A percentile compares a stretch with the other conserved stretches of the same genome.
Evolutionary conservation across 257 asterid species (phyloP).

Genomic region (Striga asiatica): DNA sequence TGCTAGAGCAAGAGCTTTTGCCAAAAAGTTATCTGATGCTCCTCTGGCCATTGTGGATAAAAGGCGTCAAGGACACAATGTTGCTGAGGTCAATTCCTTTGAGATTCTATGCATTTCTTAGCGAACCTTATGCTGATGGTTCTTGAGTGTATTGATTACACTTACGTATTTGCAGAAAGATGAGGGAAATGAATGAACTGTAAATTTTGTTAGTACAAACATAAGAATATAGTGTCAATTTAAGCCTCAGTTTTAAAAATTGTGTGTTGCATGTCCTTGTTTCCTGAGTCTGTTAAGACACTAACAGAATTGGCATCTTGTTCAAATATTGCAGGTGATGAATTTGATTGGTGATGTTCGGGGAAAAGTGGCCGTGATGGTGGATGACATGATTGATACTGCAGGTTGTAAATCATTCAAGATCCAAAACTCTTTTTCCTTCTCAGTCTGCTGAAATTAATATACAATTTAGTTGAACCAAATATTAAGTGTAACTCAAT

Average conservation of each 20-base stretch:
- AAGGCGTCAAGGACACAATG: slow-evolving; percentile 81
- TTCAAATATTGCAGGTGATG: slow-evolving; percentile 61
- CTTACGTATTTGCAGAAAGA: too few relatives aligned
- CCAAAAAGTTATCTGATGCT: slow-evolving; percentile 89
- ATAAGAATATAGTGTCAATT: not conserved
- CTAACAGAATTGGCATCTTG: not conserved
- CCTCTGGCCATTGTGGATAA: slow-evolving; percentile 94
- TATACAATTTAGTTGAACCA: not conserved
- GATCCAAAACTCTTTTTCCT: too few relatives aligned
- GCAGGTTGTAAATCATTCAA: slow-evolving; percentile 46
- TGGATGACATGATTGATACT: slow-evolving; percentile 96
- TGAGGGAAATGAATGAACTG: too few relatives aligned
- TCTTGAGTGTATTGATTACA: not conserved
- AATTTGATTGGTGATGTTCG: slow-evolving; percentile 88
- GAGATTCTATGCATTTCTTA: slow-evolving; percentile 8
- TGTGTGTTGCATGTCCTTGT: too few relatives aligned
- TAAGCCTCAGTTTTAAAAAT: too few relatives aligned
- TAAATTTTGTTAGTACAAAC: not conserved
- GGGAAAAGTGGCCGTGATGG: slow-evolving; percentile 94
- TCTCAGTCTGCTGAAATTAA: too few relatives aligned
- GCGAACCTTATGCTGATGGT: not conserved
- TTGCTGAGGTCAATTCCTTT: slow-evolving; percentile 60
- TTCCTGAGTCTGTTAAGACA: not conserved
- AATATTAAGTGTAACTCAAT: not conserved
- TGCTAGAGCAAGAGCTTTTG: slow-evolving; percentile 92